A percentile compares a stretch with the other conserved stretches of the same genome.
phyloP scores from a whole-genome alignment of 768 basidiomycete species.

The Tricholomella constricta region DNA sequence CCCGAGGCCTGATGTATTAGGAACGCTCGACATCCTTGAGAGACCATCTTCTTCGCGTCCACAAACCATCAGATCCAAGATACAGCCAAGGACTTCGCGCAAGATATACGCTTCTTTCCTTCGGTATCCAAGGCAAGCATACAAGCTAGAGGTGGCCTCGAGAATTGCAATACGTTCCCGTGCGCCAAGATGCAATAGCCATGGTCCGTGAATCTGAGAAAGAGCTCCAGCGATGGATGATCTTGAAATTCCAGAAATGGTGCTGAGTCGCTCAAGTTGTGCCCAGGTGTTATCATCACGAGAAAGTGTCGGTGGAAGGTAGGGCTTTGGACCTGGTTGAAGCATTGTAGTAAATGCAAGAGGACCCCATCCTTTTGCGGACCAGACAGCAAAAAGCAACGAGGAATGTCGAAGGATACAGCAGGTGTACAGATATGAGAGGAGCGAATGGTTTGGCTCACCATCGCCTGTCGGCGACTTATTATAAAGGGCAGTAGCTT shows the following conservation, averaged over 20 bases:
- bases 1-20: slow-evolving; percentile 46
- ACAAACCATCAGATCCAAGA: slow-evolving; percentile 85
- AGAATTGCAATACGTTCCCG: slow-evolving; percentile 74
- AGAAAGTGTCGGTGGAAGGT: slow-evolving; percentile 59
- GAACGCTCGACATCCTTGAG: slow-evolving; percentile 41
- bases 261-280: slow-evolving; percentile 64
- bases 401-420: slow-evolving; percentile 73
- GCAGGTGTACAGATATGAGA: slow-evolving; percentile 67
- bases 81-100: slow-evolving; percentile 81
- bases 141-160: slow-evolving; percentile 72
- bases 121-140: slow-evolving; percentile 78
- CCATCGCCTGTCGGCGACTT: slow-evolving; percentile 56
- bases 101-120: slow-evolving; percentile 88
- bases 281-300: slow-evolving; percentile 48
- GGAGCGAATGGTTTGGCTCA: slow-evolving; percentile 60
- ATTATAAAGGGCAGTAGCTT: slow-evolving; percentile 64
- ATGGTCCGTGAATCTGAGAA: slow-evolving; percentile 83
- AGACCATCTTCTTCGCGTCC: slow-evolving; percentile 73
- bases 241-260: slow-evolving; percentile 70
- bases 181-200: slow-evolving; percentile 78
- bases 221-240: slow-evolving; percentile 64
- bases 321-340: slow-evolving; percentile 59
- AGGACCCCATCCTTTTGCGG: slow-evolving; percentile 86
- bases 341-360: slow-evolving; percentile 77
- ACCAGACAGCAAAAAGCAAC: slow-evolving; percentile 78